A percentile compares a stretch with the other conserved stretches of the same genome.
Conservation (phyloP, 768 basidiomycete genomes). For the Hypholoma fasciculare region DNA sequence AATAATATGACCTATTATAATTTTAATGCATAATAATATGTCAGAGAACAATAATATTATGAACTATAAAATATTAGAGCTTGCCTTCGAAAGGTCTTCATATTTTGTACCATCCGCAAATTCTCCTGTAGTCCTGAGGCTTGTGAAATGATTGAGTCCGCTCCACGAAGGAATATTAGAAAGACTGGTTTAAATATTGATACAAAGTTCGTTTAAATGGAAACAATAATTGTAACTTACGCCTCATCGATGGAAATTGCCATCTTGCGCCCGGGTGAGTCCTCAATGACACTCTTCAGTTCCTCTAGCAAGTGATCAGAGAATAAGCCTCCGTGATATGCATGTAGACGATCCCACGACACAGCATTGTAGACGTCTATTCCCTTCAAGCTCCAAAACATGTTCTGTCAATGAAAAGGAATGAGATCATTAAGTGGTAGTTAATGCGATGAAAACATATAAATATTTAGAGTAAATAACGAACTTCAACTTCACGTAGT, state of each 20-base stretch:
- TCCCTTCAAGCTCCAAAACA: constrained; percentile 31
- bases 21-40: background rate
- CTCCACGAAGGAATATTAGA: constrained; percentile 30
- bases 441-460: background rate
- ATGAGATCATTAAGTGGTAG: background rate
- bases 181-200: constrained; percentile 18
- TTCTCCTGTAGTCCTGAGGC: constrained; percentile 17
- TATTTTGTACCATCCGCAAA: constrained; percentile 35
- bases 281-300: constrained; percentile 17
- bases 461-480: background rate
- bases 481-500: constrained; percentile 24
- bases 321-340: constrained; percentile 28
- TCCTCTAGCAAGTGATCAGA: constrained; percentile 31
- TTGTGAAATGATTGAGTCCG: constrained; percentile 30
- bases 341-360: constrained; percentile 37
- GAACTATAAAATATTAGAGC: background rate
- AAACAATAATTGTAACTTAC: constrained; percentile 17
- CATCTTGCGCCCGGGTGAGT: constrained; percentile 7
- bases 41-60: background rate
- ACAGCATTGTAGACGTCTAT: constrained; percentile 31
- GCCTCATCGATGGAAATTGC: constrained; percentile 2
- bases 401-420: constrained; percentile 26
- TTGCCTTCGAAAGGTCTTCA: constrained; percentile 36
- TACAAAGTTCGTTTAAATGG: constrained; percentile 22
- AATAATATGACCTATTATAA: constrained; percentile 27